Evolutionary conservation across 768 basidiomycete genomes (phyloP), one percentile per base, ranked within the genome.

Genomic region (Daedaleopsis sinensis): DNA sequence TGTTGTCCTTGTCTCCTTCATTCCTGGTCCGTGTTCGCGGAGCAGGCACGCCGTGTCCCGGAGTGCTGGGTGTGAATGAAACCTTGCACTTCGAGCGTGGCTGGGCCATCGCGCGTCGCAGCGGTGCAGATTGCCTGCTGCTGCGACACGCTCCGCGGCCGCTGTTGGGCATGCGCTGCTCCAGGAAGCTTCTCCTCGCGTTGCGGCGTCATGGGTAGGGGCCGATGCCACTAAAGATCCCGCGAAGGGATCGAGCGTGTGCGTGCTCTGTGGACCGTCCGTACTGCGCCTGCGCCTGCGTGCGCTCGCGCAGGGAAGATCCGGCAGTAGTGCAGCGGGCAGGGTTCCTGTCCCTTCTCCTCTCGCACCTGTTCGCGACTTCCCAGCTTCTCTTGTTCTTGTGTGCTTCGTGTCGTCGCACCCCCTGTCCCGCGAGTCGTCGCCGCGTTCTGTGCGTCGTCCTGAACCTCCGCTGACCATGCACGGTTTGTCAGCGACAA

Each of bases 401-500:
- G 7, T 32, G 27, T 32, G 27, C 27, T 32, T 32, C 27, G 27
- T 32, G 27, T 7, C 27, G 4, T 32, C 27, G 27, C 27, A 32
- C 4, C 27, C 27, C 27, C 27, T 32, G 27, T 32, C 27, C 27
- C 27, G 27, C 27, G 27, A 32, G 27, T 7, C 27, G 27, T 32
- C 27, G 27, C 27, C 27, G 54, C 55, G 32, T 38, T 24, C 19
- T 37, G n/a, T 39, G 16, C 39, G 47, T 12, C 7, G 43, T 19
- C 19, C 43, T 18, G 55, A 43, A 62, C 61, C 27, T 42, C 36
- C 32, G 39, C 58, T 64, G 57, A 63, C 55, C 50, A n/a, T 27
- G 42, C 53, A 58, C 50, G 44, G n/a, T 24, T 61, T 42, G n/a
- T 47, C 64, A 79, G 81, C 54, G 82, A 85, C 64, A 91, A 87